A percentile compares a stretch with the other conserved stretches of the same genome.
phyloP scores from a whole-genome alignment of 257 asterid species.

The Rubia yunnanensis region DNA sequence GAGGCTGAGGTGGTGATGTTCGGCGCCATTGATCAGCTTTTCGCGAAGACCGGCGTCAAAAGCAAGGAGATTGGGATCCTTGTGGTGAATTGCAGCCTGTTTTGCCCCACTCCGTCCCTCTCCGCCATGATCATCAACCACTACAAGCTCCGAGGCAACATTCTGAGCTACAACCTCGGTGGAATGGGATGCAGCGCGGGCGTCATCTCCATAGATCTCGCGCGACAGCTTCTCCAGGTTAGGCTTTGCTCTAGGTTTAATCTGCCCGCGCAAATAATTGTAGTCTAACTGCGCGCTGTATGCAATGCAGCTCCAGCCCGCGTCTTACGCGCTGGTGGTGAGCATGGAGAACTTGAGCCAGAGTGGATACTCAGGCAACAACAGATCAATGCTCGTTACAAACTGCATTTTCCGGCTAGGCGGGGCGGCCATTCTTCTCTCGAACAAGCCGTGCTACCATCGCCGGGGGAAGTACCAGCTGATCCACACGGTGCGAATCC shows the following conservation, averaged over 20 bases:
- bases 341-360: slow-evolving; percentile 7
- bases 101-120: slow-evolving; percentile 62
- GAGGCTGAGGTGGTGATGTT: slow-evolving; percentile 72
- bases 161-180: slow-evolving; percentile 67
- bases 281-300: too few relatives aligned
- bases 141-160: slow-evolving; percentile 59
- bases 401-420: slow-evolving; percentile 11
- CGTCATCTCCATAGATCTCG: slow-evolving; percentile 62
- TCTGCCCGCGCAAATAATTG: too few relatives aligned
- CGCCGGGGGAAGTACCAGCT: slow-evolving; percentile 20
- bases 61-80: slow-evolving; percentile 58
- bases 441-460: slow-evolving; percentile 18
- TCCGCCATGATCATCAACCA: slow-evolving; percentile 64
- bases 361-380: not conserved
- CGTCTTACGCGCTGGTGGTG: slow-evolving; percentile 11
- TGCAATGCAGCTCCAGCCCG: slow-evolving; percentile 20
- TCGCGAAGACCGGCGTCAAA: slow-evolving; percentile 48
- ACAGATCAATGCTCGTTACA: slow-evolving; percentile 2
- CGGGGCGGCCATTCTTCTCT: slow-evolving; percentile 18
- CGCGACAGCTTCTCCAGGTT: slow-evolving; percentile 63
- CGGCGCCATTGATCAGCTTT: slow-evolving; percentile 56
- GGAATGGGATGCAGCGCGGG: slow-evolving; percentile 93
- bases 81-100: slow-evolving; percentile 59
- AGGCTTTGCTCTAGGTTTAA: not conserved
- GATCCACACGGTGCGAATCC: slow-evolving; percentile 22